Percentiles rank a stretch among this genome's conserved stretches.
These are phyloP conservation scores for Ehretia macrophylla DNA, from an alignment of 257 asterid species.

Conservation along the genomic window DNA sequence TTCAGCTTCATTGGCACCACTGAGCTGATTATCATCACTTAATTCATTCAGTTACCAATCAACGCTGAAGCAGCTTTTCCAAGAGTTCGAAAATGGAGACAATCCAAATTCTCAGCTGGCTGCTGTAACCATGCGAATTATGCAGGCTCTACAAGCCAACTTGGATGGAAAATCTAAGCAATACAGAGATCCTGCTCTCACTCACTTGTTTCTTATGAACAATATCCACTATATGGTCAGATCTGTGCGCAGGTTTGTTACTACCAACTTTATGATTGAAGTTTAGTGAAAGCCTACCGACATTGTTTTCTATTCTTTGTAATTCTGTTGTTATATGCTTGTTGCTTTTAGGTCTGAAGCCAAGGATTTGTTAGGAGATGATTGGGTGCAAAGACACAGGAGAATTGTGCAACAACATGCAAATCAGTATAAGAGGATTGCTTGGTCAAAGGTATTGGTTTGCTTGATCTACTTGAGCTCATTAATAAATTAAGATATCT, in stretches of 20 bases:
- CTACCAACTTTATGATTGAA: not conserved
- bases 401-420: slow-evolving; percentile 97
- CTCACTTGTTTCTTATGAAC: slow-evolving; percentile 12
- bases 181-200: slow-evolving; percentile 3
- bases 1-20: not conserved
- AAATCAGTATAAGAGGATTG: slow-evolving; percentile 89
- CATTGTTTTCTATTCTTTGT: not conserved
- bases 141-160: slow-evolving; percentile 11
- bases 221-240: slow-evolving; percentile 13
- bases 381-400: slow-evolving; percentile 99
- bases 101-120: slow-evolving; percentile 2
- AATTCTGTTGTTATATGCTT: slow-evolving; percentile 13
- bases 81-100: slow-evolving; percentile 60
- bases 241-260: slow-evolving; percentile 15
- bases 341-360: slow-evolving; percentile 84
- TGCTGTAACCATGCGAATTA: slow-evolving; percentile 7
- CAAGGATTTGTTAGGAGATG: slow-evolving; percentile 93
- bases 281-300: not conserved
- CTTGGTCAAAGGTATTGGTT: slow-evolving; percentile 82
- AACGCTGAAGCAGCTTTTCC: slow-evolving; percentile 90
- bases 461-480: slow-evolving; percentile 5
- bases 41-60: slow-evolving; percentile 72
- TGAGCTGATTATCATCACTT: not conserved
- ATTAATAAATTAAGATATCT: not conserved
- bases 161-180: slow-evolving; percentile 17